These are phyloP conservation scores for Fomitopsis schrenkii DNA, from an alignment of 1,284 basidiomycete species.

Conservation along the genomic window DNA sequence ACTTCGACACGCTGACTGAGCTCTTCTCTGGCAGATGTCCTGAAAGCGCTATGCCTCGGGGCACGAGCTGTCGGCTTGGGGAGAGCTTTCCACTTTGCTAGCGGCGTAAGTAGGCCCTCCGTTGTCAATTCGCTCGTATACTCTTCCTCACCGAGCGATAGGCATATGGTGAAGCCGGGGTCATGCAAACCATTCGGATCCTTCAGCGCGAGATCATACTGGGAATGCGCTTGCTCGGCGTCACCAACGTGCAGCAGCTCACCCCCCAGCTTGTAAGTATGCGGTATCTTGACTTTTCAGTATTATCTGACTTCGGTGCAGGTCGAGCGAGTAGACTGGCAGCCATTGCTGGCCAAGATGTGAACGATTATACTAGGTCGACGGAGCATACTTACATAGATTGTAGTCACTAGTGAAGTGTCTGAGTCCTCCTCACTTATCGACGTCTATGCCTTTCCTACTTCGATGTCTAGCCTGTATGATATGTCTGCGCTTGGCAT, in stretches of 20 bases:
- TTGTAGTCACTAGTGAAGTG: neutral
- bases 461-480: too few relatives aligned
- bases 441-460: too few relatives aligned
- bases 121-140: neutral
- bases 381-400: neutral
- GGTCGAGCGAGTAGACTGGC: slow-evolving; percentile 69
- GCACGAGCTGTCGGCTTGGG: slow-evolving; percentile 90
- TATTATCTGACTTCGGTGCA: slow-evolving; percentile 47
- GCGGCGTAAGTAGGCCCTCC: slow-evolving; percentile 63
- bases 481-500: too few relatives aligned
- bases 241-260: slow-evolving; percentile 64
- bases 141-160: slow-evolving; percentile 21
- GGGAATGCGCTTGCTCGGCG: slow-evolving; percentile 79
- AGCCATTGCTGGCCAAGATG: slow-evolving; percentile 42
- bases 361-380: slow-evolving; percentile 15
- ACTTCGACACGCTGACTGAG: too few relatives aligned
- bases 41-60: slow-evolving; percentile 90
- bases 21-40: slow-evolving; percentile 52
- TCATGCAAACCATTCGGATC: slow-evolving; percentile 70
- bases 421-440: too few relatives aligned
- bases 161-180: slow-evolving; percentile 84
- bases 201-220: slow-evolving; percentile 79
- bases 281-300: neutral
- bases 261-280: slow-evolving; percentile 70
- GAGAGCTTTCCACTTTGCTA: slow-evolving; percentile 84